Evolutionary conservation across 2,329 filamentous ascomycete species (phyloP).

Genomic region (Monosporascus sp.): DNA sequence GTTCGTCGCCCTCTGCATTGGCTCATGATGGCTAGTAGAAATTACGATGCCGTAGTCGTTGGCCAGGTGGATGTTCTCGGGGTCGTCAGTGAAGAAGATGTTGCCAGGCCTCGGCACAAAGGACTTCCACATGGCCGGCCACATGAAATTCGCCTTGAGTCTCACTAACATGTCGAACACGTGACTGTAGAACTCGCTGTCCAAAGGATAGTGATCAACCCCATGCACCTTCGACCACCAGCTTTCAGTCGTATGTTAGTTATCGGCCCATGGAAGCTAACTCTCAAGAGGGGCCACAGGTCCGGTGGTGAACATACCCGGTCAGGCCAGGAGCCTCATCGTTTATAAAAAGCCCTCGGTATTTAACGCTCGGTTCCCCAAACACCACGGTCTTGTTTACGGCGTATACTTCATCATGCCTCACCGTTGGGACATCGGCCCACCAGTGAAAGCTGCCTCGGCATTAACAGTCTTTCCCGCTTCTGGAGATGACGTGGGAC

Average conservation of each 20-base stretch:
- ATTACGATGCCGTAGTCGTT: slow-evolving; percentile 60
- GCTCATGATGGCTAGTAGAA: slow-evolving; percentile 60
- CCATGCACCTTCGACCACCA: slow-evolving; percentile 49
- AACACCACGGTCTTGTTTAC: slow-evolving; percentile 40
- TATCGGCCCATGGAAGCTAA: not conserved
- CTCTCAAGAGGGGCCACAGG: not conserved
- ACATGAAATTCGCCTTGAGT: slow-evolving; percentile 59
- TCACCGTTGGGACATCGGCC: slow-evolving; percentile 49
- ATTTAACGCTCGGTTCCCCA: slow-evolving; percentile 51
- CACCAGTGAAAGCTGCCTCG: slow-evolving; percentile 48
- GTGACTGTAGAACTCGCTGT: slow-evolving; percentile 52
- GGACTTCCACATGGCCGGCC: slow-evolving; percentile 60
- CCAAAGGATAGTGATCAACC: slow-evolving; percentile 38
- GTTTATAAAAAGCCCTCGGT: slow-evolving; percentile 58
- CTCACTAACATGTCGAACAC: slow-evolving; percentile 60
- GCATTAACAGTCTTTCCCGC: not conserved
- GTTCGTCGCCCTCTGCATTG: slow-evolving; percentile 55
- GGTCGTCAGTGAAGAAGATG: slow-evolving; percentile 59
- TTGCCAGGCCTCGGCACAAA: slow-evolving; percentile 40
- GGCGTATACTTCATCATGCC: slow-evolving; percentile 45
- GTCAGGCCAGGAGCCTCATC: slow-evolving; percentile 54
- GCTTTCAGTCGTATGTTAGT: slow-evolving; percentile 24
- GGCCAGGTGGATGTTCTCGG: slow-evolving; percentile 50
- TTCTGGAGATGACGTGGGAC: not conserved
- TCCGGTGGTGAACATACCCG: slow-evolving; percentile 3